Evolutionary conservation across 352 stramenopile species (phyloP).

Genomic region (Globisporangium parvum): DNA sequence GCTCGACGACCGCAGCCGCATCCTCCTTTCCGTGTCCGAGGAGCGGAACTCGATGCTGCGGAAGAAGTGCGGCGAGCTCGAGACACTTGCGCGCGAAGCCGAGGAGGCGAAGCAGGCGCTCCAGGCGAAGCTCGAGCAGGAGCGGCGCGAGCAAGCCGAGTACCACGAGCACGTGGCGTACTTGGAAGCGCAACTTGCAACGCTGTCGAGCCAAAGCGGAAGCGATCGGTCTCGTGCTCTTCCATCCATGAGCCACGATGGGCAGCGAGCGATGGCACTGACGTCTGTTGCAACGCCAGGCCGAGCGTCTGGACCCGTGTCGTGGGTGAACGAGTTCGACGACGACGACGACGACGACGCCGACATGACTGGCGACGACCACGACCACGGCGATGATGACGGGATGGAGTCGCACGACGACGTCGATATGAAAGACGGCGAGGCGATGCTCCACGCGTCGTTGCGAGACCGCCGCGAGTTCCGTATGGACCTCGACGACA

Average conservation of each 20-base stretch:
- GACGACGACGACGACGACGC: constrained; percentile 67
- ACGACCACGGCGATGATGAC: constrained; percentile 31
- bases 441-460: constrained; percentile 20
- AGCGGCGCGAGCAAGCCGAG: constrained; percentile 5
- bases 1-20: constrained; percentile 51
- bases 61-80: constrained; percentile 75
- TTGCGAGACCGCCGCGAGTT: constrained; percentile 35
- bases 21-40: constrained; percentile 72
- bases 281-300: constrained; percentile 5
- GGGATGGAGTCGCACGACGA: constrained; percentile 38
- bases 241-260: too few species aligned
- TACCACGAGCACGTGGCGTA: constrained; percentile 58
- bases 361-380: constrained; percentile 42
- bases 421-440: constrained; percentile 45
- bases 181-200: constrained; percentile 54
- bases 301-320: constrained; percentile 26
- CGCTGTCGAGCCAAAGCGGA: constrained; percentile 19
- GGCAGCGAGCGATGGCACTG: neutral
- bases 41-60: constrained; percentile 62
- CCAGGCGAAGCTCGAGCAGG: constrained; percentile 28
- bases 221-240: constrained; percentile 3
- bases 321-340: constrained; percentile 68
- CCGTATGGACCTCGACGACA: constrained; percentile 44
- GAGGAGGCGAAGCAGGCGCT: constrained; percentile 51
- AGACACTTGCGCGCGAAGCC: constrained; percentile 29